Evolutionary conservation across 371 early-diverging fungal species (phyloP).

Genomic region (Actinomucor elegans): DNA sequence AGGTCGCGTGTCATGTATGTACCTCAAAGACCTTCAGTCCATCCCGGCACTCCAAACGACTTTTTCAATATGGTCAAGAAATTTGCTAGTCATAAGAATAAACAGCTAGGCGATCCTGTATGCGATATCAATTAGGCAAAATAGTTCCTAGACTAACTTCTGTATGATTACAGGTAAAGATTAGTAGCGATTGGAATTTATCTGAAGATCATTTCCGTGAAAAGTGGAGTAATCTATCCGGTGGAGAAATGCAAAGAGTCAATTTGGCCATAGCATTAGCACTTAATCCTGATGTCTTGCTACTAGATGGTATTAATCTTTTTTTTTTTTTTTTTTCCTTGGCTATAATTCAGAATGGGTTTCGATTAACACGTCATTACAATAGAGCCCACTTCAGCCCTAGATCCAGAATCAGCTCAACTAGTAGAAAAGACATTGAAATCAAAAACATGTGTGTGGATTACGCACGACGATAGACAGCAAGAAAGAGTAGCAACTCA

Average conservation of each 20-base stretch:
- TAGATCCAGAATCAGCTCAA: slow-evolving; percentile 73
- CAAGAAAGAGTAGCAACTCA: slow-evolving; percentile 64
- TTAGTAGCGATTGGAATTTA: slow-evolving; percentile 68
- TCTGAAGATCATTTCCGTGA: slow-evolving; percentile 70
- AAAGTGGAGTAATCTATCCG: slow-evolving; percentile 78
- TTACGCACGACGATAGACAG: slow-evolving; percentile 82
- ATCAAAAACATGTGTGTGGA: slow-evolving; percentile 69
- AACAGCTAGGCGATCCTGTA: slow-evolving; percentile 60
- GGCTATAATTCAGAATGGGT: not conserved
- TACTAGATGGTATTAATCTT: slow-evolving; percentile 87
- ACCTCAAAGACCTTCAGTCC: slow-evolving; percentile 77
- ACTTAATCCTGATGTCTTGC: slow-evolving; percentile 75
- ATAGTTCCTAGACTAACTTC: no score
- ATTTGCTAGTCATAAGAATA: slow-evolving; percentile 57
- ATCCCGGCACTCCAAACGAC: slow-evolving; percentile 75
- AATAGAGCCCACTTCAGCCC: slow-evolving; percentile 83
- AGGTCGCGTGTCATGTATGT: slow-evolving; percentile 83
- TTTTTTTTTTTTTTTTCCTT: no score
- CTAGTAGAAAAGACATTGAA: slow-evolving; percentile 75
- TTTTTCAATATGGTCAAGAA: slow-evolving; percentile 60
- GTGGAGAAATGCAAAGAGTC: slow-evolving; percentile 88
- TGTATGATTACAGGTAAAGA: slow-evolving; percentile 54
- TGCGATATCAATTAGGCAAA: slow-evolving; percentile 2
- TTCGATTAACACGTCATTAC: not conserved
- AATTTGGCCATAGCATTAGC: slow-evolving; percentile 81